Evolutionary conservation across 2,329 filamentous ascomycete species (phyloP).

Genomic region (Fusarium tjaetaba): DNA sequence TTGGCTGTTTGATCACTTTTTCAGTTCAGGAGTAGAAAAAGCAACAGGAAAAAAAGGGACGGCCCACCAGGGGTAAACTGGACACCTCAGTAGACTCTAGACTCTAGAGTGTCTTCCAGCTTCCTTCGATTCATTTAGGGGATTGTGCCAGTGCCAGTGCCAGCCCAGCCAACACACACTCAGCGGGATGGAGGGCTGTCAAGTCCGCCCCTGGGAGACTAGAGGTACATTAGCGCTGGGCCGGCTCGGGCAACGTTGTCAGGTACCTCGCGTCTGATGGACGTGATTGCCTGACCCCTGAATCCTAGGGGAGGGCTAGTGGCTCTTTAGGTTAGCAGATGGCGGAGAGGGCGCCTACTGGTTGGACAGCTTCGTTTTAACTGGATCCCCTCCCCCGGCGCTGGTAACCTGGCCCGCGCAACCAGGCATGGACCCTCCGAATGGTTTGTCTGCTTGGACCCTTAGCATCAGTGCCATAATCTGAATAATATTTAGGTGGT

Average conservation of each 20-base stretch:
- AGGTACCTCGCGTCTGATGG: conserved; percentile 31
- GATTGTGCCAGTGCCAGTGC: not conserved
- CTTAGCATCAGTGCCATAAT: conserved; percentile 29
- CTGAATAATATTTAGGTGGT: conserved; percentile 6
- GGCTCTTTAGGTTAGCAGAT: conserved; percentile 3
- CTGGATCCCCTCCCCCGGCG: conserved; percentile 14
- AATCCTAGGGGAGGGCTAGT: conserved; percentile 16
- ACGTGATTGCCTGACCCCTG: conserved; percentile 35
- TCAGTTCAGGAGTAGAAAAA: conserved; percentile 32
- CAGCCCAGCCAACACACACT: not conserved
- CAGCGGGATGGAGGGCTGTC: conserved; percentile 37
- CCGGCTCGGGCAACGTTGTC: conserved; percentile 24
- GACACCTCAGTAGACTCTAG: not conserved
- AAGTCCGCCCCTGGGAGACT: conserved; percentile 32
- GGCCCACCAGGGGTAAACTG: conserved; percentile 16
- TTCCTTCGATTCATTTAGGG: conserved; percentile 30
- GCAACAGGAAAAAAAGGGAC: conserved; percentile 30
- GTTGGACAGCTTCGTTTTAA: conserved; percentile 9
- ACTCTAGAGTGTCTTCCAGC: conserved; percentile 18
- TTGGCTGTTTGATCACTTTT: conserved; percentile 25
- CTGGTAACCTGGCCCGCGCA: conserved; percentile 37
- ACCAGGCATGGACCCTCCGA: conserved; percentile 20
- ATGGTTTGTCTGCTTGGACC: conserved; percentile 31
- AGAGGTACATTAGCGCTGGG: conserved; percentile 33
- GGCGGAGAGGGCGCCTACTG: conserved; percentile 33